phyloP scores from a whole-genome alignment of 169 alveolate species.

The Toxoplasma gondii region DNA sequence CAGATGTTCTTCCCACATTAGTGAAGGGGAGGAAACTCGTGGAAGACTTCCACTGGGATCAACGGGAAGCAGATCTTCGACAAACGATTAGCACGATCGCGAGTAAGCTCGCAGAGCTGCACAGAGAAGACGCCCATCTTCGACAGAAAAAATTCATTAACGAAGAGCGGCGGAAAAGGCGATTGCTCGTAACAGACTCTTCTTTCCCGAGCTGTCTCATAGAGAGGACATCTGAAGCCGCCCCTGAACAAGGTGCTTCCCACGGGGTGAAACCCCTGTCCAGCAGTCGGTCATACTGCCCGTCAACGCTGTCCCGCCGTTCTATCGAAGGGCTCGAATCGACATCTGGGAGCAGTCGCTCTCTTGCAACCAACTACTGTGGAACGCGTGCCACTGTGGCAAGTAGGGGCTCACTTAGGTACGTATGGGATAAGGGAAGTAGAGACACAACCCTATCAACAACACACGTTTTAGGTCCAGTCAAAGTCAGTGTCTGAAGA shows the following conservation, averaged over 20 bases:
- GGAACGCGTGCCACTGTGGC: not conserved
- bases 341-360: not conserved
- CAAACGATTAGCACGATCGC: not conserved
- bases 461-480: not conserved
- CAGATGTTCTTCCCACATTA: not conserved
- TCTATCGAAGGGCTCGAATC: not conserved
- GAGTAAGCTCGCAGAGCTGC: not conserved
- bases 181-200: not conserved
- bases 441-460: not conserved
- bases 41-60: conserved; percentile 1
- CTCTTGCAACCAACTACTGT: not conserved
- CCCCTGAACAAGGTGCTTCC: not conserved
- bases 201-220: not conserved
- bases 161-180: not conserved
- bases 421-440: not conserved
- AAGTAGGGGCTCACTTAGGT: not conserved
- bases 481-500: not conserved
- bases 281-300: not conserved
- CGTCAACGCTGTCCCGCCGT: not conserved
- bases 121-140: not conserved
- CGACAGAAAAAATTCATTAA: conserved; percentile 1
- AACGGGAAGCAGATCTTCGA: not conserved
- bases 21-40: not conserved
- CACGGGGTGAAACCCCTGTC: conserved; percentile 18
- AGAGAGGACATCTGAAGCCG: not conserved